These are phyloP conservation scores for Teunomyces gatunensis DNA, from an alignment of 805 yeast species.

Conservation along the genomic window DNA sequence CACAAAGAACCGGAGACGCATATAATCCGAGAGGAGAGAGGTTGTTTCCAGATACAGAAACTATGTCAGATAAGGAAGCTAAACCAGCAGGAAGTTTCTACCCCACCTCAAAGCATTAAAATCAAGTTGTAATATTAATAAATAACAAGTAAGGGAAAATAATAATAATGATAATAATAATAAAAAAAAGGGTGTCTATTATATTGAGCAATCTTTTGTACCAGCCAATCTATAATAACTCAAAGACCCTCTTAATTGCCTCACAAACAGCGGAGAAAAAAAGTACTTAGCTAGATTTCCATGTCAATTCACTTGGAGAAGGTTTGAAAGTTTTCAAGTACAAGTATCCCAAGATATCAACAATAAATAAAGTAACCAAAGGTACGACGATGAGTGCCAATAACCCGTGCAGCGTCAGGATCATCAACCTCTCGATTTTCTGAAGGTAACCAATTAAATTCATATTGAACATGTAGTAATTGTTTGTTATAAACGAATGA, in stretches of 20 bases:
- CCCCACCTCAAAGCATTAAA: background rate
- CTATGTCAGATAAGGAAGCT: too few relatives aligned
- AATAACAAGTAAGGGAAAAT: background rate
- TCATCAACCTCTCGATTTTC: constrained; percentile 6
- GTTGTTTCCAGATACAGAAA: too few relatives aligned
- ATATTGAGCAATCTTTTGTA: background rate
- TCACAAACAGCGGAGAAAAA: background rate
- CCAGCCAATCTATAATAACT: background rate
- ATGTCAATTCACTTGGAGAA: background rate
- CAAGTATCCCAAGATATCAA: constrained; percentile 6
- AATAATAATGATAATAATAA: background rate
- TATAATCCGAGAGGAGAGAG: too few relatives aligned
- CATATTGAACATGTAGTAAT: constrained; percentile 3
- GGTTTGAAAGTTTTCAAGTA: constrained; percentile 5
- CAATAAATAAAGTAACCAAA: constrained; percentile 1
- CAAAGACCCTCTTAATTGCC: background rate
- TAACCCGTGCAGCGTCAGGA: constrained; percentile 7
- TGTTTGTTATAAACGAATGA: background rate
- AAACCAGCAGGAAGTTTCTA: too few relatives aligned
- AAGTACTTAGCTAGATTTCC: background rate
- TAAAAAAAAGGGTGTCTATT: background rate
- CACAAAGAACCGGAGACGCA: too few relatives aligned
- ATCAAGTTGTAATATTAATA: background rate
- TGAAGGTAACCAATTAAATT: constrained; percentile 2
- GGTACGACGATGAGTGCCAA: constrained; percentile 7